These are phyloP conservation scores for Sporodiniella umbellata DNA, from an alignment of 371 early-diverging fungal species.

Conservation along the genomic window DNA sequence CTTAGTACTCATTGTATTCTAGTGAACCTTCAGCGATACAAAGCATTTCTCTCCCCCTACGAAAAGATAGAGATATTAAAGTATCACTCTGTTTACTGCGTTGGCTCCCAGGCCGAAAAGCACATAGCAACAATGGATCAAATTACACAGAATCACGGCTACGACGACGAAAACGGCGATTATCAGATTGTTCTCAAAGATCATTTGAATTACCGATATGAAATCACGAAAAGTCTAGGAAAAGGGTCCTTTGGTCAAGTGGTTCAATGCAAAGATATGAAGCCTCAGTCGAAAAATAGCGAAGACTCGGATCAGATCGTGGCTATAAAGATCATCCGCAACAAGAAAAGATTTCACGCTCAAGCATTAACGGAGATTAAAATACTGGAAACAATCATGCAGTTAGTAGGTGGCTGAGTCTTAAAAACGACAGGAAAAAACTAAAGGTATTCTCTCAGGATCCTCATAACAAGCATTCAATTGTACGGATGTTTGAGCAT, in stretches of 20 bases:
- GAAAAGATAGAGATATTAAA: conserved; percentile 80
- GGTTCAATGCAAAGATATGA: conserved; percentile 73
- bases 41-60: conserved; percentile 60
- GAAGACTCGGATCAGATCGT: conserved; percentile 47
- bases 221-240: conserved; percentile 71
- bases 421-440: not conserved
- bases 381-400: conserved; percentile 61
- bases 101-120: conserved; percentile 71
- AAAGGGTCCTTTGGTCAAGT: conserved; percentile 91
- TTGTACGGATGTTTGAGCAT: conserved; percentile 84
- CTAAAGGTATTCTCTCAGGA: conserved; percentile 51
- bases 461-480: conserved; percentile 73
- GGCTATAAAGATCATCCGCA: conserved; percentile 86
- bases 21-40: conserved; percentile 50
- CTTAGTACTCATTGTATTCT: conserved; percentile 5
- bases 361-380: conserved; percentile 82
- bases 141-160: conserved; percentile 59
- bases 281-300: conserved; percentile 38
- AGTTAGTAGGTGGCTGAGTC: conserved; percentile 18
- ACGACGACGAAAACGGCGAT: conserved; percentile 79
- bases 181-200: conserved; percentile 66
- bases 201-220: conserved; percentile 77
- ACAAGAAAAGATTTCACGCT: conserved; percentile 77
- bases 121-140: conserved; percentile 43
- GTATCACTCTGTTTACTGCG: conserved; percentile 79